These are phyloP conservation scores for Hemileccinum hortonii DNA, from an alignment of 1,284 basidiomycete species.

Conservation along the genomic window DNA sequence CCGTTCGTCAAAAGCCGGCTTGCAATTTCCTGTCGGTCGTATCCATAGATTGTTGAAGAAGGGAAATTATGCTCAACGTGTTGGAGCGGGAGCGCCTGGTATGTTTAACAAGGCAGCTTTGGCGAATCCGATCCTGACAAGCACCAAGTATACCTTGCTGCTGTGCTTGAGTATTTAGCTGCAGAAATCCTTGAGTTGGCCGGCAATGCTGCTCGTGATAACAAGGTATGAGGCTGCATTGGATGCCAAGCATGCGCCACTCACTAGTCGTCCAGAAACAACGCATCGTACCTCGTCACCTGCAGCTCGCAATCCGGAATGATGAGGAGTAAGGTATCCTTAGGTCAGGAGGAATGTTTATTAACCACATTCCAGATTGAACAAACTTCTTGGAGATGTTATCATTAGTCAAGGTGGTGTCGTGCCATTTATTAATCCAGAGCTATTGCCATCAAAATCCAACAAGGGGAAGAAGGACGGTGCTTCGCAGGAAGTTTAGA, in stretches of 20 bases:
- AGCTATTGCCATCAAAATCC: conserved; percentile 65
- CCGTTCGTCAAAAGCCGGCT: conserved; percentile 75
- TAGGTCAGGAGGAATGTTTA: neutral
- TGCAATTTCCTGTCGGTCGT: conserved; percentile 87
- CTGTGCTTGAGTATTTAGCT: conserved; percentile 80
- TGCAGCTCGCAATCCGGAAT: conserved; percentile 84
- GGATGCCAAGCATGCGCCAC: neutral
- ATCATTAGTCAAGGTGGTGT: conserved; percentile 87
- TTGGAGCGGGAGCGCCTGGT: conserved; percentile 74
- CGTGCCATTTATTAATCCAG: conserved; percentile 57
- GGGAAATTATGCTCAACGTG: conserved; percentile 74
- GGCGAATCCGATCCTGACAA: neutral
- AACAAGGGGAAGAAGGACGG: conserved; percentile 55
- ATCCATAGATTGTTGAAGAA: conserved; percentile 83
- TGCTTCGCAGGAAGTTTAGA: conserved; percentile 38
- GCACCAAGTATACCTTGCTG: conserved; percentile 76
- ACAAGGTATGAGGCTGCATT: conserved; percentile 42
- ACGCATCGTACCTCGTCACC: conserved; percentile 82
- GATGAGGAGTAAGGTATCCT: conserved; percentile 63
- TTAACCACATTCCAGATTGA: conserved; percentile 42
- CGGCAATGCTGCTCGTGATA: conserved; percentile 76
- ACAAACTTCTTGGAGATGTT: conserved; percentile 73
- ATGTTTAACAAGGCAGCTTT: conserved; percentile 27
- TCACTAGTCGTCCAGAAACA: conserved; percentile 46
- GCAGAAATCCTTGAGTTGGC: conserved; percentile 89